These are phyloP conservation scores for Millerago galiae DNA, from an alignment of 805 yeast species.

Conservation along the genomic window DNA sequence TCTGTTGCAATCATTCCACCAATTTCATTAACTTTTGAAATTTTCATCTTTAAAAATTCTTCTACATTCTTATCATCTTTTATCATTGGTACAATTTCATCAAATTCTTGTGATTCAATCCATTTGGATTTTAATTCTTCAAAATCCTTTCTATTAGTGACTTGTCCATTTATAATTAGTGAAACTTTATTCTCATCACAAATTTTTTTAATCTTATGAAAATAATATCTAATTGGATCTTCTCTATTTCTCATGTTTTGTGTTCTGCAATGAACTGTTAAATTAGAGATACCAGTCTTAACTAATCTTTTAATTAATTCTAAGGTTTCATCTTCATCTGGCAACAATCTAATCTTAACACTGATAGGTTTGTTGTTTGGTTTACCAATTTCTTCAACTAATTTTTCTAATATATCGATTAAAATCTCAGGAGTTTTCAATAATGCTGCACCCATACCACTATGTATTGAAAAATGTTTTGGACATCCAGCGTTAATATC, in stretches of 20 bases:
- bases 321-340: constrained; percentile 54
- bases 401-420: constrained; percentile 55
- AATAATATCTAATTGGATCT: constrained; percentile 64
- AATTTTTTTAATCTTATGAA: constrained; percentile 53
- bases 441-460: constrained; percentile 98
- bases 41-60: not conserved
- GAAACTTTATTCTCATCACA: constrained; percentile 60
- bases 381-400: constrained; percentile 76
- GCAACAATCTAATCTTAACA: constrained; percentile 81
- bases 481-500: constrained; percentile 98
- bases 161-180: constrained; percentile 77
- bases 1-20: constrained; percentile 94
- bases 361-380: constrained; percentile 77
- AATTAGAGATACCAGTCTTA: constrained; percentile 74
- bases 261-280: constrained; percentile 91
- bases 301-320: constrained; percentile 51
- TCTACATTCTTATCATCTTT: not conserved
- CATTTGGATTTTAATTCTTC: constrained; percentile 40
- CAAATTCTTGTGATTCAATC: constrained; percentile 4
- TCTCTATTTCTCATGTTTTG: constrained; percentile 85
- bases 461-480: constrained; percentile 86
- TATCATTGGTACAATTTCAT: constrained; percentile 1
- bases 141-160: constrained; percentile 50
- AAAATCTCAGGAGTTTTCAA: constrained; percentile 75
- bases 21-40: constrained; percentile 41